Base-by-base conservation (phyloP, 306 rosid species). In the Citrullus amarus region DNA sequence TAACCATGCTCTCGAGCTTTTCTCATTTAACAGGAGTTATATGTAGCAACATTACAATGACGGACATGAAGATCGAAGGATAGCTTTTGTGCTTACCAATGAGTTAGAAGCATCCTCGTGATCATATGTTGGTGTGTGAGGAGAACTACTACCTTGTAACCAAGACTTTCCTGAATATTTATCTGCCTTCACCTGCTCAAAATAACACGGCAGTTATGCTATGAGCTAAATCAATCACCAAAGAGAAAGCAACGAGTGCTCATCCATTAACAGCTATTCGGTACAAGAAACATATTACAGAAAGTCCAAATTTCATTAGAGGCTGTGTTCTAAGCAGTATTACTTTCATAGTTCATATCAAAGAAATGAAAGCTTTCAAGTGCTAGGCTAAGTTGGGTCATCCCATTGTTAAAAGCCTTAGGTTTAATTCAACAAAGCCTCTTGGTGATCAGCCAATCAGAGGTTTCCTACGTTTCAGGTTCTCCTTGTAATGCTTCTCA, bases 141-240 rank as follows among this genome's bases (percentile, higher is more conserved):
- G 96, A 81, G 97, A 86, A 83, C 84, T 85, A 80, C 81, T 88
- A 16, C 79, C 82, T 43, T 62, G 90, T 54, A 88, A 71, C 57
- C 85, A 65, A 38, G 85, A 51, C 70, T 80, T 91, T 18, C 88
- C 88, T 56, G 92, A 85, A 79, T 86, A 86, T 81, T 95, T 91
- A 66, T 91, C 98, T 17, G 99, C 96, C 87, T 95, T 95, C 56
- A 95, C 96, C 99, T 95, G 79, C 66, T 30, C 80, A 85, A 85
- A 83, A 66, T 66, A 25, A 68, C 44, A 65, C 17, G 70, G 56
- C 78, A 75, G 66, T 22, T 53, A 77, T 69, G 15, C 50, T 46
- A 38, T 50, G 3, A 28, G 53, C 4, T 9, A 20, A 51, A 73
- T 30, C 77, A 8, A 72, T 25, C 60, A 0, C 60, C 8, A 14